These are phyloP conservation scores for Dictyostelium discoideum DNA, from an alignment of 78 protist genomes.

Conservation along the genomic window DNA sequence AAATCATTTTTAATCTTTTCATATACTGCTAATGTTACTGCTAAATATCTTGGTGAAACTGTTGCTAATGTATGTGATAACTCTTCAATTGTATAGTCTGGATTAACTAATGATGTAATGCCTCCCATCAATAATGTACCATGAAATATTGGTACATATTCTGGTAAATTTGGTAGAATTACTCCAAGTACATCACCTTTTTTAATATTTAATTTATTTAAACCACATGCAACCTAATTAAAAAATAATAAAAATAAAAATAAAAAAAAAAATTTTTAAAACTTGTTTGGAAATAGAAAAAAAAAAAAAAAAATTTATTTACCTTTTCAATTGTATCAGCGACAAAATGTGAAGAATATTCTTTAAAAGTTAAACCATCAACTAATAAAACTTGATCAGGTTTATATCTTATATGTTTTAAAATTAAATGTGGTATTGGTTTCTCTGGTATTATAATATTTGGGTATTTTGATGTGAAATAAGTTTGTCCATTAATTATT, in stretches of 20 bases:
- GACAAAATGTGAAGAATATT: background rate
- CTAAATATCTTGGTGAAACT: constrained; percentile 17
- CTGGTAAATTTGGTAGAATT: constrained; percentile 65
- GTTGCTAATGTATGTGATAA: constrained; percentile 26
- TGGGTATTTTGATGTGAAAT: constrained; percentile 9
- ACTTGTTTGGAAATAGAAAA: background rate
- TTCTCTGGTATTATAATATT: constrained; percentile 39
- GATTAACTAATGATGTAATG: background rate
- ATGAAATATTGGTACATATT: constrained; percentile 37
- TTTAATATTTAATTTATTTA: constrained; percentile 1
- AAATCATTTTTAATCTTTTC: constrained; percentile 9
- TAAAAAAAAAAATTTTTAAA: background rate
- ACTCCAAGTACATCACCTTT: constrained; percentile 50
- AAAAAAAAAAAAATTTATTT: background rate
- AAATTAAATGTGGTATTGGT: constrained; percentile 6
- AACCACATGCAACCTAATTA: constrained; percentile 20
- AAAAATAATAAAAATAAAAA: background rate
- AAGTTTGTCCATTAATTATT: background rate
- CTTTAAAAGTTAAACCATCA: constrained; percentile 27
- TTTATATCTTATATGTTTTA: background rate
- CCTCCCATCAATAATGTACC: constrained; percentile 39
- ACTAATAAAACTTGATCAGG: background rate
- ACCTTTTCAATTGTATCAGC: constrained; percentile 33
- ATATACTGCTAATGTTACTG: background rate
- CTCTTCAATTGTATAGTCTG: constrained; percentile 43